phyloP scores from a whole-genome alignment of 768 basidiomycete genomes.

The Tricholoma terreum region DNA sequence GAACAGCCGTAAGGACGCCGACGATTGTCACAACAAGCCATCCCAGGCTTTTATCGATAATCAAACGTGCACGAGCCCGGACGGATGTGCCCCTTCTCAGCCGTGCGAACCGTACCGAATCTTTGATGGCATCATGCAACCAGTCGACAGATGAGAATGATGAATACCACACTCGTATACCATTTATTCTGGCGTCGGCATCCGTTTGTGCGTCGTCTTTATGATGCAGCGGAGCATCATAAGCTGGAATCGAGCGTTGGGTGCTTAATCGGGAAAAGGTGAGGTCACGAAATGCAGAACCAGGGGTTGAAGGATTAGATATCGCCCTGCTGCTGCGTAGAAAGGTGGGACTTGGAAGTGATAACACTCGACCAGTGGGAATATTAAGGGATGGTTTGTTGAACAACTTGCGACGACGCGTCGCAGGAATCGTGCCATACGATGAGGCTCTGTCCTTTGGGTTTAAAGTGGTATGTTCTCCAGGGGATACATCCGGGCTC shows the following conservation, averaged over 20 bases:
- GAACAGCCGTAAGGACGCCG: constrained; percentile 79
- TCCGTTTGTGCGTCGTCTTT: constrained; percentile 42
- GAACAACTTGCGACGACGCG: constrained; percentile 21
- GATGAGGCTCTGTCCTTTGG: constrained; percentile 26
- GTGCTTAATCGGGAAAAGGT: constrained; percentile 40
- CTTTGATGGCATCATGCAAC: constrained; percentile 96
- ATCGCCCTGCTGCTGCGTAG: constrained; percentile 26
- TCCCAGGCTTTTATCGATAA: constrained; percentile 75
- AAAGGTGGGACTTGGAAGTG: constrained; percentile 35
- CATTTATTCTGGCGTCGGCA: constrained; percentile 70
- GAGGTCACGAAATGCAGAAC: constrained; percentile 38
- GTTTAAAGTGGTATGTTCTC: constrained; percentile 37
- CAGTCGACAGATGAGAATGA: constrained; percentile 92
- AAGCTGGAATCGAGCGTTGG: constrained; percentile 70
- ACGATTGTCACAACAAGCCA: constrained; percentile 90
- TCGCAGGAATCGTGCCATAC: constrained; percentile 57
- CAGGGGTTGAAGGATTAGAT: constrained; percentile 37
- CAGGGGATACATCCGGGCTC: constrained; percentile 13
- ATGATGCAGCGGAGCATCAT: constrained; percentile 50
- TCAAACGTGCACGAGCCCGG: constrained; percentile 60
- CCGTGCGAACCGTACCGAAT: constrained; percentile 76
- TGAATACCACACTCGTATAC: constrained; percentile 87
- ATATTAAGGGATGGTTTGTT: constrained; percentile 28
- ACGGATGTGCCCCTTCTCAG: constrained; percentile 69
- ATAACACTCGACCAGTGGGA: constrained; percentile 31